These are phyloP conservation scores for Plectosphaerella plurivora DNA, from an alignment of 2,329 filamentous ascomycete species.

Conservation along the genomic window DNA sequence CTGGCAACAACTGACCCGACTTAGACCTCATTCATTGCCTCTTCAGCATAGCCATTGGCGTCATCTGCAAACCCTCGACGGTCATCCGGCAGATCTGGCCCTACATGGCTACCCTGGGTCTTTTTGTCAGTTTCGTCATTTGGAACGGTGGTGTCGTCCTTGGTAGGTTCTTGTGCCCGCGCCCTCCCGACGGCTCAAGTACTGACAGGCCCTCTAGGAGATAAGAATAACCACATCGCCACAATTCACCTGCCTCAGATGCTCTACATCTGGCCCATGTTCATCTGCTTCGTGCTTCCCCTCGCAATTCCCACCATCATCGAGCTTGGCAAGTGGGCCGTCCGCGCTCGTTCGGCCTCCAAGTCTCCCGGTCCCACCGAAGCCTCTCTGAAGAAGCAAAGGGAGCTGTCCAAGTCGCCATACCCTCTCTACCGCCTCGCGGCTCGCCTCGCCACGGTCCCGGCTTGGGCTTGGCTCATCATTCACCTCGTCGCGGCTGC, in stretches of 20 bases:
- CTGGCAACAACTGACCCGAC: not conserved
- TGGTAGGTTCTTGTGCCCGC: slow-evolving; percentile 42
- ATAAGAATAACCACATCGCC: slow-evolving; percentile 91
- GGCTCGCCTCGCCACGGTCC: not conserved
- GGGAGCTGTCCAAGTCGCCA: too few relatives aligned
- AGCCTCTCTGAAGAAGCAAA: too few relatives aligned
- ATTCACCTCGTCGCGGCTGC: not conserved
- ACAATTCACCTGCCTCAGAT: slow-evolving; percentile 88
- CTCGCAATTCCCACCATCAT: slow-evolving; percentile 56
- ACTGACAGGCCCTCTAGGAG: slow-evolving; percentile 48
- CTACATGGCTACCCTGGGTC: slow-evolving; percentile 55
- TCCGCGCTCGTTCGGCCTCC: not conserved
- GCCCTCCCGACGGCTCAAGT: not conserved
- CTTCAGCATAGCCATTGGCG: slow-evolving; percentile 60
- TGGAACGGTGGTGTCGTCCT: slow-evolving; percentile 94
- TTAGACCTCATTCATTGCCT: slow-evolving; percentile 27
- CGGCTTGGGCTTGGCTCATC: not conserved
- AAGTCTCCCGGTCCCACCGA: too few relatives aligned
- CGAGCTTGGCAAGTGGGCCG: slow-evolving; percentile 17
- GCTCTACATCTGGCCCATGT: slow-evolving; percentile 91
- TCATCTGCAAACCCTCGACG: slow-evolving; percentile 40
- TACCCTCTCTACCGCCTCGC: too few relatives aligned
- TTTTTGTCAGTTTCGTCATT: slow-evolving; percentile 70
- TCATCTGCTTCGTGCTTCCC: slow-evolving; percentile 84
- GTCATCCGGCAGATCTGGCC: slow-evolving; percentile 50